phyloP scores from a whole-genome alignment of 352 stramenopile genomes.

The Pythium sukuiense region DNA sequence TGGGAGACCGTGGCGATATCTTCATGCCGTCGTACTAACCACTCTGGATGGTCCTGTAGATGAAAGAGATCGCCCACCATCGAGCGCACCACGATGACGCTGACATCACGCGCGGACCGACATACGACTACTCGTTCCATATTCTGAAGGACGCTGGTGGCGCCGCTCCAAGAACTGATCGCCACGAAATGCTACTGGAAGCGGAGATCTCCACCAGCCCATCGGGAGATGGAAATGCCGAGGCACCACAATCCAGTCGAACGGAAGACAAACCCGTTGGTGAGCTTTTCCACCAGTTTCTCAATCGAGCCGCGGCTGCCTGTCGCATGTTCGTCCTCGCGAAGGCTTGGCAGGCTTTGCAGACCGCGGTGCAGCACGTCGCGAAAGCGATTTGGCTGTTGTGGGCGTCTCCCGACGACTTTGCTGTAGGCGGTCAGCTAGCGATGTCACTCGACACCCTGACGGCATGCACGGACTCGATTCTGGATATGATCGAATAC shows the following conservation, averaged over 20 bases:
- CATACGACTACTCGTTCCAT: constrained; percentile 42
- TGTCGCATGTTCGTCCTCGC: constrained; percentile 47
- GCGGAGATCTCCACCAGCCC: neutral
- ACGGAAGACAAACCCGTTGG: neutral
- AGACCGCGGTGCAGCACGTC: constrained; percentile 51
- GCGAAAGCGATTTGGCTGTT: constrained; percentile 54
- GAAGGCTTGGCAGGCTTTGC: constrained; percentile 57
- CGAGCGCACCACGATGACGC: neutral
- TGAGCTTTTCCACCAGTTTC: constrained; percentile 30
- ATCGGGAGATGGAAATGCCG: neutral
- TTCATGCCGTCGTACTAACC: neutral
- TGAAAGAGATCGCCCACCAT: neutral
- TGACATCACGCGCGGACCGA: constrained; percentile 26
- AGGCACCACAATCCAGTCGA: neutral
- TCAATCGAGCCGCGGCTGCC: constrained; percentile 41
- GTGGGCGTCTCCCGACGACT: constrained; percentile 51
- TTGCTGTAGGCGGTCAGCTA: constrained; percentile 11
- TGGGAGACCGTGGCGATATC: neutral
- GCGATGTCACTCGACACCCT: constrained; percentile 18
- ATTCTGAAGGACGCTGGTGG: constrained; percentile 24
- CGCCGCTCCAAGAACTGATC: neutral
- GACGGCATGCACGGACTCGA: constrained; percentile 35
- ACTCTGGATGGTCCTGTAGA: neutral
- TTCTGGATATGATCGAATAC: constrained; percentile 65
- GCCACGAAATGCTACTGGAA: neutral